A percentile compares a stretch with the other conserved stretches of the same genome.
phyloP scores from a whole-genome alignment of 1,284 basidiomycete species.

The Ustilago esculenta region DNA sequence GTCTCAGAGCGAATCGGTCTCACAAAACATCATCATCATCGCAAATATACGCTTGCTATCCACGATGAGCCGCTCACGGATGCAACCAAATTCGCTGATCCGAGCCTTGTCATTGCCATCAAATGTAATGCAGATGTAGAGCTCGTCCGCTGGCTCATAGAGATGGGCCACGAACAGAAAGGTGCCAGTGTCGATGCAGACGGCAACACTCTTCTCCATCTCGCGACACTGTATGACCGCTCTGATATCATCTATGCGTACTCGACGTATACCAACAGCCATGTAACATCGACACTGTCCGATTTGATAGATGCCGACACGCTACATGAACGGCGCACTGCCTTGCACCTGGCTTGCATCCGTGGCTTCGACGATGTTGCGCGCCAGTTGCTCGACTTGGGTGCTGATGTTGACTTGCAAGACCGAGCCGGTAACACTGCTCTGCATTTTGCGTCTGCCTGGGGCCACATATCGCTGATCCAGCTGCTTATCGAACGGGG shows the following conservation, averaged over 20 bases:
- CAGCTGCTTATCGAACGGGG: slow-evolving; percentile 87
- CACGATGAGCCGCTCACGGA: slow-evolving; percentile 15
- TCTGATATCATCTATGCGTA: slow-evolving; percentile 49
- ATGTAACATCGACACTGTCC: slow-evolving; percentile 23
- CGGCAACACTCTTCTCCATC: slow-evolving; percentile 45
- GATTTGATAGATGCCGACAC: slow-evolving; percentile 36
- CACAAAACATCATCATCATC: slow-evolving; percentile 23
- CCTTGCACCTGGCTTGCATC: slow-evolving; percentile 85
- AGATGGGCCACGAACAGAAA: slow-evolving; percentile 54
- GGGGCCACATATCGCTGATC: slow-evolving; percentile 73
- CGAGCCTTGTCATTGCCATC: slow-evolving; percentile 52
- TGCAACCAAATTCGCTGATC: slow-evolving; percentile 5
- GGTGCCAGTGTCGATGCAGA: slow-evolving; percentile 33
- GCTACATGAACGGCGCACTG: slow-evolving; percentile 74
- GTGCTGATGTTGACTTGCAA: slow-evolving; percentile 84
- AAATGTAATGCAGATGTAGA: slow-evolving; percentile 49
- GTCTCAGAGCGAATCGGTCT: slow-evolving; percentile 1
- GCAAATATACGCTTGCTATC: slow-evolving; percentile 35
- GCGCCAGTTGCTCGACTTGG: slow-evolving; percentile 86
- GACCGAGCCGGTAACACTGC: slow-evolving; percentile 92
- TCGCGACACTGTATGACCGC: slow-evolving; percentile 50
- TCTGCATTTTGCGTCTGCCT: slow-evolving; percentile 75
- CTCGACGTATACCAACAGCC: slow-evolving; percentile 29
- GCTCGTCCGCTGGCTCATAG: slow-evolving; percentile 59
- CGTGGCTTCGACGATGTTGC: slow-evolving; percentile 89